Evolutionary conservation across 1,139 yeast genomes (phyloP).

Genomic region (Kodamaea anthophila): DNA sequence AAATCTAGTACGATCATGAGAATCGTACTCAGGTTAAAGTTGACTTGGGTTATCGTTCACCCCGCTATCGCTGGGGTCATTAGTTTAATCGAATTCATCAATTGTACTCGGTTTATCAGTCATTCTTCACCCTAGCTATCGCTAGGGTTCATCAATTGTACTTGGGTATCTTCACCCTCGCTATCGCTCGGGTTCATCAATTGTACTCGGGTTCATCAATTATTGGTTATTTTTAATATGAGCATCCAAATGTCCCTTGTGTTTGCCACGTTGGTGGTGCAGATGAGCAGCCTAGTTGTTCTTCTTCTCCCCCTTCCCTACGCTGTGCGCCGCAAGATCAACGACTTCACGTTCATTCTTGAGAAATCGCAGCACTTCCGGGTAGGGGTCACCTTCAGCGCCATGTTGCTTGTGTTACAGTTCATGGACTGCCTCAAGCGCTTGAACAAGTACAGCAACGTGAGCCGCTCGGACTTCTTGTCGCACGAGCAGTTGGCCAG

Average conservation of each 20-base stretch:
- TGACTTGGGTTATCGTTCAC: no score
- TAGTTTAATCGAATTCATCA: no score
- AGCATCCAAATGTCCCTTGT: slow-evolving; percentile 42
- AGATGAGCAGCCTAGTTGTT: slow-evolving; percentile 48
- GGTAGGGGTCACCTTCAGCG: slow-evolving; percentile 43
- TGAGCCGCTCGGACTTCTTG: slow-evolving; percentile 13
- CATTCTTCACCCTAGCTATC: no score
- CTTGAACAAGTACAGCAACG: slow-evolving; percentile 26
- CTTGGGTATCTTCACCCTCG: no score
- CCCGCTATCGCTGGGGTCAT: no score
- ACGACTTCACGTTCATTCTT: slow-evolving; percentile 27
- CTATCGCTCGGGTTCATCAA: no score
- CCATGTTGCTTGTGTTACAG: slow-evolving; percentile 44
- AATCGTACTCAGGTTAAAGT: no score
- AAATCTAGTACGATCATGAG: no score
- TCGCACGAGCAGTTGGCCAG: slow-evolving; percentile 41
- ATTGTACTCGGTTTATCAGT: no score
- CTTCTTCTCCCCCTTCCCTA: slow-evolving; percentile 61
- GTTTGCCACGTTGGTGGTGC: slow-evolving; percentile 41
- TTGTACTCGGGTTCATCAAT: no score
- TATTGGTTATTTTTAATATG: no score
- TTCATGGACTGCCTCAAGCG: slow-evolving; percentile 56
- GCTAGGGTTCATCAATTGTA: no score
- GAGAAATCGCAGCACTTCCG: slow-evolving; percentile 40
- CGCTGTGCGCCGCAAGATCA: slow-evolving; percentile 41